Evolutionary conservation across 129 eudicot species (phyloP), one percentile per base, ranked within the genome.

Genomic region (Flaveria linearis): DNA sequence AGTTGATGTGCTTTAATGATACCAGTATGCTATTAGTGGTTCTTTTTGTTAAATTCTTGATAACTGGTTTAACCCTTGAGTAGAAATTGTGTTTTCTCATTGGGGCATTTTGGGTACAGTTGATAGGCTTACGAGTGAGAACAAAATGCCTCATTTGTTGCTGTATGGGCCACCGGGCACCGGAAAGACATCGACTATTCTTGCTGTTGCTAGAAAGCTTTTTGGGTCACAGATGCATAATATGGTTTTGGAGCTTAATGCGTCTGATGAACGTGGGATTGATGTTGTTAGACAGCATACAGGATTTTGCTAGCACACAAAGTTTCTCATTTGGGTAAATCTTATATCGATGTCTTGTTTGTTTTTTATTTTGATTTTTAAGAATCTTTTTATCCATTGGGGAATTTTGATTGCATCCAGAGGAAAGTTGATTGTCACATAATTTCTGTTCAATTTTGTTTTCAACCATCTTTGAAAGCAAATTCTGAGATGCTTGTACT

Each of bases 281-380:
- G 96, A 95, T 76, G 97, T 95, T 65, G 99, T 95, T 17, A 88
- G 99, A 82, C 99, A 95, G 82, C 99, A 95, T 95, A 79, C 99
- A 91, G 90, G 99, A 95, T 72, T 95, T 91, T 71, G 99, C 97
- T 55, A 94, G 99, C 85, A 91, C 98, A 62, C 98, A 91, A 84
- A 91, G 98, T 82, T 87, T 94, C 64, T 88, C 98, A 3, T 94
- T 91, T 80, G 96, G 97, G 98, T 93, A 89, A 68, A 3, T 46
- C 17, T 67, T 36, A 5, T 22, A 20, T 51, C 11, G 16, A 20
- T 55, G 20, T 50, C 3, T 39, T 72, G 20, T 0, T 22, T 63
- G 25, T 39, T 69, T 61, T 9, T 41, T 39, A 22, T 51, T 39
- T 33, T 60, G 5, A 13, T 25, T 5, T 43, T 56, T 26, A 9